A percentile compares a stretch with the other conserved stretches of the same genome.
These are phyloP conservation scores for Aspergillus proliferans DNA, from an alignment of 2,329 filamentous ascomycete genomes.

Conservation along the genomic window DNA sequence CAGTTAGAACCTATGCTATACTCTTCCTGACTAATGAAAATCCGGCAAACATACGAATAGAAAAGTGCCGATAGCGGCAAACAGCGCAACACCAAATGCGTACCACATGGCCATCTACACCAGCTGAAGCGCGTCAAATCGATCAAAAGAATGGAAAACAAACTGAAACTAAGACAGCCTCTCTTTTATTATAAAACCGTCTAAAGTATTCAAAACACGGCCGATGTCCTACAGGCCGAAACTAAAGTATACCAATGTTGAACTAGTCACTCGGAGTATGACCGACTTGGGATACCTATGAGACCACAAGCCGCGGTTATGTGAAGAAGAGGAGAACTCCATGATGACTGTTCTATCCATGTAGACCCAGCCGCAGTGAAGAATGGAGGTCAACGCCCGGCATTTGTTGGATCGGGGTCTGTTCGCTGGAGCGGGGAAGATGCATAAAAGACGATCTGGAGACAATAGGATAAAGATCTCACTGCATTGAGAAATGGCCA, in stretches of 20 bases:
- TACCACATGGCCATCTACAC: conserved; percentile 36
- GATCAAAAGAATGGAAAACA: neutral
- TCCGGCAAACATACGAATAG: conserved; percentile 44
- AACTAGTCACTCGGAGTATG: conserved; percentile 19
- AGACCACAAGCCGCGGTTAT: conserved; percentile 11
- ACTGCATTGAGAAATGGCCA: neutral
- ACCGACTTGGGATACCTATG: conserved; percentile 17
- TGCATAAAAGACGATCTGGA: too few species aligned
- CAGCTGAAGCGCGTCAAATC: too few species aligned
- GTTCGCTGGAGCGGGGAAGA: too few species aligned
- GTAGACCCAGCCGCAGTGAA: neutral
- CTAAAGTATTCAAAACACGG: conserved; percentile 4
- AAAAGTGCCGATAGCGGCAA: conserved; percentile 55
- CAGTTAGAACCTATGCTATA: conserved; percentile 1
- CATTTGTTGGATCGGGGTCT: neutral
- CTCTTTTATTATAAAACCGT: neutral
- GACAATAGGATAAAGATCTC: neutral
- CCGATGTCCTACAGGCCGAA: conserved; percentile 14
- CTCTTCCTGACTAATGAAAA: neutral
- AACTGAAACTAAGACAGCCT: neutral
- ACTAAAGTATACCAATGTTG: conserved; percentile 7
- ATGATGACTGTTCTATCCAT: neutral
- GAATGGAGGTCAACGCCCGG: neutral
- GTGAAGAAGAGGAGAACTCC: neutral
- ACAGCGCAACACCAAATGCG: conserved; percentile 48